Base-by-base conservation (phyloP, 179 eudicot species). In the Silene noctiflora region DNA sequence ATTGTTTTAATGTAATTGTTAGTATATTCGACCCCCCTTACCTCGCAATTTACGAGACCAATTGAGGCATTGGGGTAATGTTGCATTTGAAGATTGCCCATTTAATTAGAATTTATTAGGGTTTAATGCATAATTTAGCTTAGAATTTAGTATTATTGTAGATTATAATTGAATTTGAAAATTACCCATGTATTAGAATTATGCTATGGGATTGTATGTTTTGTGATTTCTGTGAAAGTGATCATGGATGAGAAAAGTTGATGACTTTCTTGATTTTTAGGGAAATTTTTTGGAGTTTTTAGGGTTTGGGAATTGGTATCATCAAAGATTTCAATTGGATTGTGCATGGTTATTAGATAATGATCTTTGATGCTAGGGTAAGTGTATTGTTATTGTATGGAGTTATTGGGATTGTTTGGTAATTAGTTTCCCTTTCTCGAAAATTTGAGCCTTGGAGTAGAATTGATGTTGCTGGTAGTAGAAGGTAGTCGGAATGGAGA, bases 81-180 rank as follows among this genome's bases (percentile, higher is more conserved):
- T 5, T 6, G 48, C 33, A 66, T 66, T 66, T 66, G 48, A 66
- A 66, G 70, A 66, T 66, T 29, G 2, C 39, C 68, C 68, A 25
- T 64, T 20, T 29, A 33, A 16, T 66, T 1, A 56, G 14, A 66
- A 46, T n/a, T n/a, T 2, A 11, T 9, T 11, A 46, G 53, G 16
- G 53, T 46, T 46, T 46, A 70, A 69, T 2, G 1, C 8, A 14
- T 58, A 16, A 27, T 10, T 20, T 14, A n/a, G 53, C 53, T 69
- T 25, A 25, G 24, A 29, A 6, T 16, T 16, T 33, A 21, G 22
- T 35, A 16, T 5, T 31, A 16, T 39, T 62, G 19, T 79, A 46
- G 77, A 17, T 35, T 68, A 42, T 7, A 33, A 0, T 8, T 35
- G 71, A 68, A 68, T 68, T 67, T 68, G 14, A 68, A 68, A 56